phyloP scores from a whole-genome alignment of 371 early-diverging fungal genomes.

The Syncephalastrum contaminatum region DNA sequence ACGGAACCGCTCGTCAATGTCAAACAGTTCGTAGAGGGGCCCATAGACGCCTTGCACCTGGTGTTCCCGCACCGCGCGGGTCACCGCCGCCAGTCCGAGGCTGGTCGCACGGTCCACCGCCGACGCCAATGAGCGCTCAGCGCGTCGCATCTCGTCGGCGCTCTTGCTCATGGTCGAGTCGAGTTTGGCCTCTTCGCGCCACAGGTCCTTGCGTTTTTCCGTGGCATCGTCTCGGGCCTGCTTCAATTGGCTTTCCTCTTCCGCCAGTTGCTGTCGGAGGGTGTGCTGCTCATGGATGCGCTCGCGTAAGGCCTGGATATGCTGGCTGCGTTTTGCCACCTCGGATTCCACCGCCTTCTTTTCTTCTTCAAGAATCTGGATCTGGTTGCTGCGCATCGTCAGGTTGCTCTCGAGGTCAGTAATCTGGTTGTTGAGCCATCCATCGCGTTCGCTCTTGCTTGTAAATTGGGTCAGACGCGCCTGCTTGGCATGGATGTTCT shows the following conservation, averaged over 20 bases:
- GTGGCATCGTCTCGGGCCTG: conserved; percentile 63
- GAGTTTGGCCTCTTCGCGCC: conserved; percentile 89
- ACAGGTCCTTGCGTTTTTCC: conserved; percentile 78
- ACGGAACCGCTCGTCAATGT: conserved; percentile 78
- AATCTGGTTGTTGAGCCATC: conserved; percentile 73
- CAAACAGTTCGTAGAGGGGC: conserved; percentile 90
- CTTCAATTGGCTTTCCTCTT: conserved; percentile 24
- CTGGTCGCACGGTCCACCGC: conserved; percentile 81
- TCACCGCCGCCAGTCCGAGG: conserved; percentile 73
- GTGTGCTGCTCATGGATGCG: conserved; percentile 39
- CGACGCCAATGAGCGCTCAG: conserved; percentile 70
- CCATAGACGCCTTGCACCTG: conserved; percentile 84
- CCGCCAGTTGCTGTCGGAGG: conserved; percentile 29
- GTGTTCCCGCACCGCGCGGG: conserved; percentile 60
- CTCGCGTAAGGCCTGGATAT: conserved; percentile 45
- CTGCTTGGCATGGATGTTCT: conserved; percentile 77
- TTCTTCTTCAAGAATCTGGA: conserved; percentile 24
- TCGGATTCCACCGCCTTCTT: conserved; percentile 25
- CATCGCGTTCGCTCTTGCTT: conserved; percentile 71
- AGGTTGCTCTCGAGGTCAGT: conserved; percentile 54
- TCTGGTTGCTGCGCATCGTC: conserved; percentile 50
- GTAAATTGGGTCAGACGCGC: conserved; percentile 78
- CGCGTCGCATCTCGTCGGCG: conserved; percentile 73
- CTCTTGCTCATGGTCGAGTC: conserved; percentile 67
- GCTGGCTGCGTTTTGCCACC: conserved; percentile 13